Conservation (phyloP, 768 basidiomycete genomes). For the Dacryopinax primogenitus region DNA sequence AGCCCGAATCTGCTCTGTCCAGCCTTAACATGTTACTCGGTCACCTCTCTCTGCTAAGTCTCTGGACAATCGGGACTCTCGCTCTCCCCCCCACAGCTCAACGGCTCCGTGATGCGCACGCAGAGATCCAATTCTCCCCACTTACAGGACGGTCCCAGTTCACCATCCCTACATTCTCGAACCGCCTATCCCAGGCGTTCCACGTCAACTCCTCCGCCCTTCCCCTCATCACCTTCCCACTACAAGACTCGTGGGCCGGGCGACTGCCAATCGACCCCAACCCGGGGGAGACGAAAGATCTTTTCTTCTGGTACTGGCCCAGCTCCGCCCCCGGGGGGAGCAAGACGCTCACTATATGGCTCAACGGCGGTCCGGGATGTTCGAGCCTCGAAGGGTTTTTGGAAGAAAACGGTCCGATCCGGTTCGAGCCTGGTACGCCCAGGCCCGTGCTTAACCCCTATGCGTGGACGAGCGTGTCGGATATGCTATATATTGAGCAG, state of each 20-base stretch:
- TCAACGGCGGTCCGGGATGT: not conserved
- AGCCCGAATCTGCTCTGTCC: too few relatives aligned
- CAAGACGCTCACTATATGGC: not conserved
- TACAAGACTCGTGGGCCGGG: not conserved
- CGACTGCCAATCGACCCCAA: not conserved
- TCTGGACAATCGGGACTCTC: not conserved
- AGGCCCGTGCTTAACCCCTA: not conserved
- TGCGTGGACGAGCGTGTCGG: not conserved
- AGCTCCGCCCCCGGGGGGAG: not conserved
- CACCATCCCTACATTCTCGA: not conserved
- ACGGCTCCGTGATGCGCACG: not conserved
- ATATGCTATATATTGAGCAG: not conserved
- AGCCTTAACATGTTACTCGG: not conserved
- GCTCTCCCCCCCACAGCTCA: not conserved
- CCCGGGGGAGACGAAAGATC: not conserved
- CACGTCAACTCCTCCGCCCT: not conserved
- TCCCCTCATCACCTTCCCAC: not conserved
- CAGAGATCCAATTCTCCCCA: too few relatives aligned
- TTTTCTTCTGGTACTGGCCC: not conserved
- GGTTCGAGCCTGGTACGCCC: not conserved
- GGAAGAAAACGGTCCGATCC: not conserved
- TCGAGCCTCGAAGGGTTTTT: not conserved
- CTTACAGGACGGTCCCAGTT: too few relatives aligned
- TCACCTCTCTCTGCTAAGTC: not conserved
- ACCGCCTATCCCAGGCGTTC: too few relatives aligned